Conservation (phyloP, 257 asterid species). For the Scutellaria baicalensis region DNA sequence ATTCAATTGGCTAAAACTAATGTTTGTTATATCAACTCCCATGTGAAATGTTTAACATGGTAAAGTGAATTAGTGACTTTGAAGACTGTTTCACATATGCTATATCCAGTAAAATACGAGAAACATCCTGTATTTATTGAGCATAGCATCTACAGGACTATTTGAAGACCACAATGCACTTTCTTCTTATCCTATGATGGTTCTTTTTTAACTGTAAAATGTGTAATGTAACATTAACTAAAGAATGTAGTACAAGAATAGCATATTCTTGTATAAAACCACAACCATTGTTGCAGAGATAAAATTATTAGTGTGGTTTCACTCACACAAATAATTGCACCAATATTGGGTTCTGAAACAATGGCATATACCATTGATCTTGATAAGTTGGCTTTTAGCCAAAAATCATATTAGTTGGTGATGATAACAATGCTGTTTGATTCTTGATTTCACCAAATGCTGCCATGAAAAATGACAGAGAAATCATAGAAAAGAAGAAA, state of each 20-base stretch:
- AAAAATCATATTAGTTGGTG: too few species aligned
- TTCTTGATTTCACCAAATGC: too few species aligned
- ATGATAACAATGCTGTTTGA: too few species aligned
- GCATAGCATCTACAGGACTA: not conserved
- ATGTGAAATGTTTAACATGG: constrained; percentile 9
- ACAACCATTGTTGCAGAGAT: too few species aligned
- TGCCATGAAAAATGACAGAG: too few species aligned
- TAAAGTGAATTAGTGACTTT: not conserved
- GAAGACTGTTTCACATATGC: not conserved
- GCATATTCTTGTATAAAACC: too few species aligned
- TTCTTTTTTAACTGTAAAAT: not conserved
- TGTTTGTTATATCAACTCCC: constrained; percentile 6
- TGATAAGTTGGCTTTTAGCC: too few species aligned
- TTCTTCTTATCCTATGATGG: too few species aligned
- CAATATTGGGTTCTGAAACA: not conserved
- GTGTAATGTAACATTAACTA: not conserved
- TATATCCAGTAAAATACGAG: not conserved
- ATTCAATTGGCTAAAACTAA: not conserved
- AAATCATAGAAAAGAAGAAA: too few species aligned
- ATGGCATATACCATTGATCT: too few species aligned
- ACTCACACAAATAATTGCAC: too few species aligned
- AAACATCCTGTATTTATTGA: not conserved
- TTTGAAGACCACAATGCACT: not conserved
- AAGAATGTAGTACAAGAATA: not conserved
- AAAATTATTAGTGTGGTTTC: too few species aligned